Base-by-base conservation (phyloP, 371 early-diverging fungal species). In the Nematocida ausubeli region DNA sequence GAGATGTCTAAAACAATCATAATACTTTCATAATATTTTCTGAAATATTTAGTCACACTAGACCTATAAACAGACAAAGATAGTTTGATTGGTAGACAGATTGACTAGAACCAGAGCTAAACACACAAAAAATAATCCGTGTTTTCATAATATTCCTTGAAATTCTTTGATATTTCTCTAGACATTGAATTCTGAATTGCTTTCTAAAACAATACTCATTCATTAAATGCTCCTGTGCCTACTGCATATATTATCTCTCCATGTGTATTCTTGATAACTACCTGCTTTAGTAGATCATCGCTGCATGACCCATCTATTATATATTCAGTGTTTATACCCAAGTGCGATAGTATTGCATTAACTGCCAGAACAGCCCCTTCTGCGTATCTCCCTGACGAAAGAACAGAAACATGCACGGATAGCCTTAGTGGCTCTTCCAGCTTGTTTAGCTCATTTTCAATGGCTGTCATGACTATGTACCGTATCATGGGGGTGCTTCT, bases 221-320 rank as follows among this genome's bases (percentile, higher is more conserved):
- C 55, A 30, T 12, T 19, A 55, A 60, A 60, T 35, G 60, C 0
- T 19, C 28, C 28, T 35, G 12, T 35, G 35, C 60, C 28, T 2
- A 60, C 37, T 34, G 60, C 28, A 35, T 60, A 35, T 37, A 60
- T 60, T 60, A 37, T 39, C 14, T 32, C 60, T 34, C 35, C 37
- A 2, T 12, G 6, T 6, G 30, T 35, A 24, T 39, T 60, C 30
- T 28, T 32, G 35, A 60, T 37, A 28, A 19, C 35, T 12, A 35
- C 24, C 35, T 39, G 32, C 26, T 55, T 55, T 16, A 28, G 35
- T 2, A 24, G 9, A 12, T 54, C 22, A 35, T 60, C 35, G 1
- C 37, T 14, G 14, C 32, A 5, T 2, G 30, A 6, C 5, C 12
- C 32, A 7, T 60, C 60, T 35, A 60, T 30, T 16, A 16, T 7